Conservation (phyloP, 2,329 filamentous ascomycete genomes). For the Trichoderma harzianum region DNA sequence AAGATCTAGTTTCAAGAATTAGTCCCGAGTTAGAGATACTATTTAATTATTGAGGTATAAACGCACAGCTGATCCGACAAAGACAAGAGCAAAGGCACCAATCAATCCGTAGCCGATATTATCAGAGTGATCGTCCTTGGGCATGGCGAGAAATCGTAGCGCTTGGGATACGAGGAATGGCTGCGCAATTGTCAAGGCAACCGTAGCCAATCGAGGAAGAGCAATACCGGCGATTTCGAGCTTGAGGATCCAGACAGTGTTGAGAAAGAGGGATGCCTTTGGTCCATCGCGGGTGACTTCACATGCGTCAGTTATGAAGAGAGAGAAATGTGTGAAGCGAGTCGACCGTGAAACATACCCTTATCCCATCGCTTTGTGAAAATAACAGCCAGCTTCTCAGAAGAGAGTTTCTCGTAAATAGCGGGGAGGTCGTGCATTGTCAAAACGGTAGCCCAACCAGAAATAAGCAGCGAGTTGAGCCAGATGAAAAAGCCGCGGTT, state of each 20-base stretch:
- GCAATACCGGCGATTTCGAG: conserved; percentile 32
- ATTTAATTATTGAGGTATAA: not conserved
- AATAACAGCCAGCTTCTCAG: conserved; percentile 26
- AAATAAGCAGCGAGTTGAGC: conserved; percentile 43
- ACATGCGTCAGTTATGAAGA: conserved; percentile 7
- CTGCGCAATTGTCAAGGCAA: conserved; percentile 32
- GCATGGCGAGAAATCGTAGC: conserved; percentile 28
- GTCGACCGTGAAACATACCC: conserved; percentile 12
- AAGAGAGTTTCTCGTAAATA: conserved; percentile 32
- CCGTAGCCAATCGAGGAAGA: conserved; percentile 27
- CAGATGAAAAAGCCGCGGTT: conserved; percentile 33
- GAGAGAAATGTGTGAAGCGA: not conserved
- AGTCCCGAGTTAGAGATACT: not conserved
- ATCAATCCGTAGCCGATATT: conserved; percentile 33
- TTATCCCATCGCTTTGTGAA: conserved; percentile 27
- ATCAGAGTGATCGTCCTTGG: conserved; percentile 24
- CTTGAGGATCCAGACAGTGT: conserved; percentile 27
- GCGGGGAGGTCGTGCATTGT: conserved; percentile 29
- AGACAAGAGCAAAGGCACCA: conserved; percentile 32
- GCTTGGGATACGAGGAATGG: conserved; percentile 31
- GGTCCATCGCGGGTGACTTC: conserved; percentile 20
- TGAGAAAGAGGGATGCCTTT: conserved; percentile 28
- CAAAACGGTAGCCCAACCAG: conserved; percentile 41
- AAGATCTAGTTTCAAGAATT: conserved; percentile 22
- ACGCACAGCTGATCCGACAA: conserved; percentile 31